Percentiles rank a stretch among this genome's conserved stretches.
phyloP scores from a whole-genome alignment of 192 early-diverging fungal species.

The Coemansia sp. region DNA sequence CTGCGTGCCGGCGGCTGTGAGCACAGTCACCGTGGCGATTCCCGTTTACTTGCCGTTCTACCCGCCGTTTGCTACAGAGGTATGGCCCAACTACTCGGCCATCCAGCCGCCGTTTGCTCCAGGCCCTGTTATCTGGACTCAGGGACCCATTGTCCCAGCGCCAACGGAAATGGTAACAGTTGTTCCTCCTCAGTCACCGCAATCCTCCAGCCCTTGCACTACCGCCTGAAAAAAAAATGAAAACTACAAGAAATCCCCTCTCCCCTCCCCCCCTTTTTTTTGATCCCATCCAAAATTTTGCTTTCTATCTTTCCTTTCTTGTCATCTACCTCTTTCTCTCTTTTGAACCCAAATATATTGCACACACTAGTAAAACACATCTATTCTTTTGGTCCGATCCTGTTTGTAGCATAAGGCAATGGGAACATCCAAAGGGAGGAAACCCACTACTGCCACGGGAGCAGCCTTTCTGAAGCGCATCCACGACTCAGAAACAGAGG shows the following conservation, averaged over 20 bases:
- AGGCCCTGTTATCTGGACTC: conserved; percentile 45
- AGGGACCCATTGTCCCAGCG: conserved; percentile 1
- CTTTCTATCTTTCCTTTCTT: neutral
- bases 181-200: neutral
- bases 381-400: neutral
- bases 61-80: conserved; percentile 13
- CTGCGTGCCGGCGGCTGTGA: neutral
- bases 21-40: conserved; percentile 15
- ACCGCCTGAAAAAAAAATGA: neutral
- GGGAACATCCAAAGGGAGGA: conserved; percentile 4
- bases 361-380: too few species aligned
- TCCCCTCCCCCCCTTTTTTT: neutral
- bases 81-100: conserved; percentile 14
- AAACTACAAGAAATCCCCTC: neutral
- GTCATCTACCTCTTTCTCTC: too few species aligned
- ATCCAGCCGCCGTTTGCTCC: conserved; percentile 27
- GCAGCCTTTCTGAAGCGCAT: conserved; percentile 30
- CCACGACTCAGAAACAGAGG: conserved; percentile 16
- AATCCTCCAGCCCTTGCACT: neutral
- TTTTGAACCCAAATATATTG: too few species aligned
- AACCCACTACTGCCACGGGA: conserved; percentile 5
- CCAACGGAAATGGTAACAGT: conserved; percentile 1
- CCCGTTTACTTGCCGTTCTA: conserved; percentile 24
- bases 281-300: neutral
- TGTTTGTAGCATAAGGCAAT: neutral